Conservation (phyloP, 306 rosid species). For the Luffa aegyptiaca region DNA sequence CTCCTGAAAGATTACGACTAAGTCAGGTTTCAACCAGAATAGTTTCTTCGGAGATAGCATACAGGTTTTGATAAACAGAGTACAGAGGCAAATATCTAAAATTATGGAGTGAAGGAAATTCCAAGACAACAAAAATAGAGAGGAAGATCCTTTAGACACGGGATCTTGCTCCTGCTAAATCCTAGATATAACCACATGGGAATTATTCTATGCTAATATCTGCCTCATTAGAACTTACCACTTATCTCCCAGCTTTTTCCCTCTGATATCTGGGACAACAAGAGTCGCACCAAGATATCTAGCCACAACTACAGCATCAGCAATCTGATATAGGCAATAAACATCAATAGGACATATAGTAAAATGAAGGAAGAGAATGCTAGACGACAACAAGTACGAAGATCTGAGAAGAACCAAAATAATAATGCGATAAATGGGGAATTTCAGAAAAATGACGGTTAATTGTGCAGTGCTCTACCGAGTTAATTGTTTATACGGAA, state of each 20-base stretch:
- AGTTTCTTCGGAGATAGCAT: neutral
- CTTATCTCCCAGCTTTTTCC: conserved; percentile 88
- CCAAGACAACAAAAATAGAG: neutral
- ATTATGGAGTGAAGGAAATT: neutral
- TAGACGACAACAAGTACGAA: neutral
- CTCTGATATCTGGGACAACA: conserved; percentile 89
- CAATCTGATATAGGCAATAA: conserved; percentile 38
- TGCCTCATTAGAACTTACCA: conserved; percentile 32
- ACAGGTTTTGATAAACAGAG: neutral
- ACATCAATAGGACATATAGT: neutral
- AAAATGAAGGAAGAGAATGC: neutral
- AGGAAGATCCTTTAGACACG: neutral
- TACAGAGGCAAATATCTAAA: neutral
- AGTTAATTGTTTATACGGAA: neutral
- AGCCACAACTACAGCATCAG: conserved; percentile 89
- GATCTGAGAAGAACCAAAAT: neutral
- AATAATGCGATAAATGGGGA: neutral
- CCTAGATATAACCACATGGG: neutral
- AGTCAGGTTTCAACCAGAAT: conserved; percentile 2
- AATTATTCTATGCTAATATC: neutral
- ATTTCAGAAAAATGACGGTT: neutral
- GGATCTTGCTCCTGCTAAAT: neutral
- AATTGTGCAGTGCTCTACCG: neutral
- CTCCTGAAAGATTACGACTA: conserved; percentile 40
- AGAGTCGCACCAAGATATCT: conserved; percentile 89